phyloP scores from a whole-genome alignment of 1,284 basidiomycete genomes.

The Apiotrichum montevideense region DNA sequence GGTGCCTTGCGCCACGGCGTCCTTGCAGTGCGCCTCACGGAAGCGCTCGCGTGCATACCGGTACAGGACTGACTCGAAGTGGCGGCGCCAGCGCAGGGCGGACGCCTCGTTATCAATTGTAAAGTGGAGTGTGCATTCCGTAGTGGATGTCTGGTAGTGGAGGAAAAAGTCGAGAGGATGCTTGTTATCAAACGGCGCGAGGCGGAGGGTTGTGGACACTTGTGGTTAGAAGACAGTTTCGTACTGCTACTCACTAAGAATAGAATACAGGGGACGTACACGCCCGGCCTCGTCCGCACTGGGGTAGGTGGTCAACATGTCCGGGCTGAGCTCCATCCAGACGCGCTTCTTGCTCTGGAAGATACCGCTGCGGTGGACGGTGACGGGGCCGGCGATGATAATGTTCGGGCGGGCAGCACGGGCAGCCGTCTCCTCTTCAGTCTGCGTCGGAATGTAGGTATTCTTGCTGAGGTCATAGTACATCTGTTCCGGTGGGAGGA shows the following conservation, averaged over 20 bases:
- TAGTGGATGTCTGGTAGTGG: constrained; percentile 40
- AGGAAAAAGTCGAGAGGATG: constrained; percentile 50
- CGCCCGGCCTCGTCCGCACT: constrained; percentile 56
- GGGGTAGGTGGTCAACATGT: constrained; percentile 59
- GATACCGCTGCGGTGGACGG: constrained; percentile 50
- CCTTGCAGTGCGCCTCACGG: constrained; percentile 12
- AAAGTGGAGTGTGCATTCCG: constrained; percentile 40
- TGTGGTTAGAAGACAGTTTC: not conserved
- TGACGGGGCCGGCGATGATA: constrained; percentile 55
- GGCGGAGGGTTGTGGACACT: constrained; percentile 42
- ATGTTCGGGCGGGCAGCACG: constrained; percentile 27
- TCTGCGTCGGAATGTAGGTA: not conserved
- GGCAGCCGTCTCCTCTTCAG: constrained; percentile 10
- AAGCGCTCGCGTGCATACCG: constrained; percentile 31
- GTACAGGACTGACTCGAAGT: constrained; percentile 50
- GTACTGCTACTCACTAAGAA: constrained; percentile 52
- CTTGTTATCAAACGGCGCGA: constrained; percentile 50
- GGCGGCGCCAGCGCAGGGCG: constrained; percentile 57
- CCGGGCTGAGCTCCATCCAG: constrained; percentile 59
- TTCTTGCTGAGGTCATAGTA: not conserved
- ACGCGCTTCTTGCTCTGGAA: constrained; percentile 50
- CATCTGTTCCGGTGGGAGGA: constrained; percentile 51
- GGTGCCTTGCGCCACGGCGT: not conserved
- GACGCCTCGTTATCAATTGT: constrained; percentile 58
- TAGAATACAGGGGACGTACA: constrained; percentile 53